These are phyloP conservation scores for Beverwykella pulmonaria DNA, from an alignment of 495 filamentous ascomycete genomes.

Conservation along the genomic window DNA sequence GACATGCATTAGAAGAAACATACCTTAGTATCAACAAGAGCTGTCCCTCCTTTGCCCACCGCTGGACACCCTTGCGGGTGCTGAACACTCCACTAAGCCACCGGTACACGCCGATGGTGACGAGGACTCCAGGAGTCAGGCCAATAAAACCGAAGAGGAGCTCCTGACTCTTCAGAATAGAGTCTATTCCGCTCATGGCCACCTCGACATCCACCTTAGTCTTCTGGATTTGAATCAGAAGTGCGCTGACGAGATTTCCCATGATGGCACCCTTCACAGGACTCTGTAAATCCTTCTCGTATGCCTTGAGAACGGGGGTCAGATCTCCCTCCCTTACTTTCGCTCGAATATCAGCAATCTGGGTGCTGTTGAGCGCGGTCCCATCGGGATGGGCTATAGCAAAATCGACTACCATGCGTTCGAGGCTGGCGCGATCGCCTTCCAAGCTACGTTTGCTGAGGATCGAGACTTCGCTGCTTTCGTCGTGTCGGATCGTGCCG, in stretches of 20 bases:
- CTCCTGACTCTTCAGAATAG: constrained; percentile 91
- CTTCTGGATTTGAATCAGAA: constrained; percentile 96
- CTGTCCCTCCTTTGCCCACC: constrained; percentile 62
- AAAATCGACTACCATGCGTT: constrained; percentile 98
- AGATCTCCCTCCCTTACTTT: constrained; percentile 90
- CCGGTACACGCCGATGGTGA: constrained; percentile 71
- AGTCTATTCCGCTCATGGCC: constrained; percentile 90
- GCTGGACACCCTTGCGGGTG: constrained; percentile 64
- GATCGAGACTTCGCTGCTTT: constrained; percentile 87
- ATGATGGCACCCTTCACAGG: constrained; percentile 78
- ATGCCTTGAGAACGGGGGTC: constrained; percentile 85
- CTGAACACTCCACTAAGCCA: constrained; percentile 71
- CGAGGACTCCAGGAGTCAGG: constrained; percentile 84
- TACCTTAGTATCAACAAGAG: constrained; percentile 73
- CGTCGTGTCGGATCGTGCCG: constrained; percentile 87
- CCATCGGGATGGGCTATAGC: constrained; percentile 71
- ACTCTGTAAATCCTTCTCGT: constrained; percentile 79
- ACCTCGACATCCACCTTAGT: constrained; percentile 98
- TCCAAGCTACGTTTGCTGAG: constrained; percentile 89
- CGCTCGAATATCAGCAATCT: constrained; percentile 69
- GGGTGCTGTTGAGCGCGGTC: constrained; percentile 54
- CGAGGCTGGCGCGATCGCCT: constrained; percentile 86
- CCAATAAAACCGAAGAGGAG: constrained; percentile 96
- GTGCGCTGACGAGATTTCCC: constrained; percentile 84
- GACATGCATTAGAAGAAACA: no score